Evolutionary conservation across 1,139 yeast genomes (phyloP).

Genomic region (Pichia sp.): DNA sequence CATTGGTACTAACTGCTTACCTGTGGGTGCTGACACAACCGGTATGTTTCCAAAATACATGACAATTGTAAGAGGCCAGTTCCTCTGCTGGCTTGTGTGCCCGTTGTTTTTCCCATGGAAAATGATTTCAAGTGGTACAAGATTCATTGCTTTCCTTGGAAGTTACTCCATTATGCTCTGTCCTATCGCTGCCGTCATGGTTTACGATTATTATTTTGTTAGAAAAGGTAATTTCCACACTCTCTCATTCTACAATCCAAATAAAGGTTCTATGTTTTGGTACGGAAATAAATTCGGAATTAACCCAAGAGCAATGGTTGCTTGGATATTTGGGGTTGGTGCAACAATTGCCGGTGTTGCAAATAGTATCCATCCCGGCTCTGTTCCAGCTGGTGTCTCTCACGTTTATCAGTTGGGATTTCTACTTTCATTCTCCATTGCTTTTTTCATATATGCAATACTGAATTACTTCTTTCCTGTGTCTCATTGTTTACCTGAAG

Average conservation of each 20-base stretch:
- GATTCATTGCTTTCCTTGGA: constrained; percentile 69
- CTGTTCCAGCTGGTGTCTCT: constrained; percentile 11
- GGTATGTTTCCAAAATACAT: constrained; percentile 70
- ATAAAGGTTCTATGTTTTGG: constrained; percentile 42
- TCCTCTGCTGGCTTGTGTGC: constrained; percentile 69
- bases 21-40: constrained; percentile 82
- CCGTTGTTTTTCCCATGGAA: constrained; percentile 82
- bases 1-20: constrained; percentile 75
- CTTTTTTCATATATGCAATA: constrained; percentile 10
- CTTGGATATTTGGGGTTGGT: constrained; percentile 33
- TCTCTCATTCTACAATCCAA: constrained; percentile 55
- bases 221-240: constrained; percentile 60
- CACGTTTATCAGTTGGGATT: constrained; percentile 17
- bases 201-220: constrained; percentile 66
- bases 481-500: constrained; percentile 6
- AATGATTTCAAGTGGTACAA: constrained; percentile 46
- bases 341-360: constrained; percentile 18
- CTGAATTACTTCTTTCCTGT: constrained; percentile 14
- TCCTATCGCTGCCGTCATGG: constrained; percentile 74
- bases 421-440: constrained; percentile 13
- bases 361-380: constrained; percentile 12
- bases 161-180: constrained; percentile 81
- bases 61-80: constrained; percentile 73
- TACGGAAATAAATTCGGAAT: constrained; percentile 56
- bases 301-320: constrained; percentile 72